Evolutionary conservation across 148 eudicot species (phyloP).

Genomic region (Fagopyrum homotropicum): DNA sequence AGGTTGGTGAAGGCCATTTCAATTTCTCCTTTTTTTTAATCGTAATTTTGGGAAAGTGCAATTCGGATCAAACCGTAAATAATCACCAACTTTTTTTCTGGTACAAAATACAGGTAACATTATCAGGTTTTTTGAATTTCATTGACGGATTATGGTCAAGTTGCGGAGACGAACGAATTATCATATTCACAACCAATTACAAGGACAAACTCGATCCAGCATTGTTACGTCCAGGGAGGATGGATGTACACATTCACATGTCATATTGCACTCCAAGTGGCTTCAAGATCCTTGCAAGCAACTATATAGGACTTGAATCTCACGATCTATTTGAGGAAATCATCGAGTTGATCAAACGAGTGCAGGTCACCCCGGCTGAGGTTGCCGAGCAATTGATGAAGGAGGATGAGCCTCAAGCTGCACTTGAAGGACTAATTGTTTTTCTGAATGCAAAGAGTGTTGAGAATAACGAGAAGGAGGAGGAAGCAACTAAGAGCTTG

Average conservation of each 20-base stretch:
- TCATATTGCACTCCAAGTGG: slow-evolving; percentile 35
- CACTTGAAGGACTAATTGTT: slow-evolving; percentile 14
- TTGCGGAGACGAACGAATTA: slow-evolving; percentile 45
- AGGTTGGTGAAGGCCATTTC: not conserved
- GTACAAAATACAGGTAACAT: slow-evolving; percentile 20
- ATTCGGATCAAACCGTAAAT: too few relatives aligned
- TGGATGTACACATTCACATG: slow-evolving; percentile 57
- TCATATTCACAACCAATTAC: slow-evolving; percentile 43
- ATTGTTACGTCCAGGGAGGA: slow-evolving; percentile 39
- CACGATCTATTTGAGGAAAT: slow-evolving; percentile 32
- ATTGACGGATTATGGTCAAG: slow-evolving; percentile 49
- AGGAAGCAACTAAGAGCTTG: not conserved
- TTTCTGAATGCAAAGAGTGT: slow-evolving; percentile 15
- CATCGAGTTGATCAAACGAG: slow-evolving; percentile 20
- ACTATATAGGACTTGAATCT: slow-evolving; percentile 33
- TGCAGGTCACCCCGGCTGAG: slow-evolving; percentile 27
- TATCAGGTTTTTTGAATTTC: slow-evolving; percentile 35
- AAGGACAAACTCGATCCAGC: slow-evolving; percentile 45
- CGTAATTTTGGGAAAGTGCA: too few relatives aligned
- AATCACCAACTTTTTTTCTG: not conserved
- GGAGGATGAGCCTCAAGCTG: slow-evolving; percentile 13
- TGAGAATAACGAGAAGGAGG: not conserved
- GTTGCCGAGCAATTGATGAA: slow-evolving; percentile 26
- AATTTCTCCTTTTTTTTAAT: too few relatives aligned
- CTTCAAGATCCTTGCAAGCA: slow-evolving; percentile 35